phyloP scores from a whole-genome alignment of 2,329 filamentous ascomycete genomes.

The Ascochyta lentis region DNA sequence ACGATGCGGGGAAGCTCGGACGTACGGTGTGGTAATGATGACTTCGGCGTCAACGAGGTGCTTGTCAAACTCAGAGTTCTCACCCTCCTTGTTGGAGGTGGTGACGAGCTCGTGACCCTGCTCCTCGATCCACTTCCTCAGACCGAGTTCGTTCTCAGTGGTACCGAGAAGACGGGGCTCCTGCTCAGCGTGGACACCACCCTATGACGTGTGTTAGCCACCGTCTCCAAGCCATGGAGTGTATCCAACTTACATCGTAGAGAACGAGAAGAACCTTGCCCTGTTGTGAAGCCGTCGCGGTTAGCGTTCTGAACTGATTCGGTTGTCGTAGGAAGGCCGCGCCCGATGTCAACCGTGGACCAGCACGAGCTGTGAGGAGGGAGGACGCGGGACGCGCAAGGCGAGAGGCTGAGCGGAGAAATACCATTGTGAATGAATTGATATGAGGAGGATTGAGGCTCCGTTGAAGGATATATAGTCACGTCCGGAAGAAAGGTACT shows the following conservation, averaged over 20 bases:
- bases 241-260: conserved; percentile 75
- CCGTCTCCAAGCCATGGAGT: conserved; percentile 13
- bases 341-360: conserved; percentile 49
- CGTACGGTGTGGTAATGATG: conserved; percentile 97
- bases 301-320: conserved; percentile 66
- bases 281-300: conserved; percentile 72
- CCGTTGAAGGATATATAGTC: conserved; percentile 33
- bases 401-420: conserved; percentile 67
- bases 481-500: conserved; percentile 22
- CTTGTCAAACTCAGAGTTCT: conserved; percentile 91
- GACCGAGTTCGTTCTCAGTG: conserved; percentile 96
- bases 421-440: conserved; percentile 60
- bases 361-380: conserved; percentile 56
- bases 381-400: conserved; percentile 63
- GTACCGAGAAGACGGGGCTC: conserved; percentile 90
- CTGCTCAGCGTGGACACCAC: conserved; percentile 84
- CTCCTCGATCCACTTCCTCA: conserved; percentile 97
- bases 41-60: conserved; percentile 96
- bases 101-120: conserved; percentile 96
- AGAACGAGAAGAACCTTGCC: conserved; percentile 94
- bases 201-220: conserved; percentile 52
- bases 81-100: conserved; percentile 96
- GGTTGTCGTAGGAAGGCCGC: conserved; percentile 55
- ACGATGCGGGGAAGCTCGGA: conserved; percentile 39
- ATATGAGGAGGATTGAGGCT: conserved; percentile 28